Evolutionary conservation across 2,329 filamentous ascomycete species (phyloP).

Genomic region (Colletotrichum godetiae): DNA sequence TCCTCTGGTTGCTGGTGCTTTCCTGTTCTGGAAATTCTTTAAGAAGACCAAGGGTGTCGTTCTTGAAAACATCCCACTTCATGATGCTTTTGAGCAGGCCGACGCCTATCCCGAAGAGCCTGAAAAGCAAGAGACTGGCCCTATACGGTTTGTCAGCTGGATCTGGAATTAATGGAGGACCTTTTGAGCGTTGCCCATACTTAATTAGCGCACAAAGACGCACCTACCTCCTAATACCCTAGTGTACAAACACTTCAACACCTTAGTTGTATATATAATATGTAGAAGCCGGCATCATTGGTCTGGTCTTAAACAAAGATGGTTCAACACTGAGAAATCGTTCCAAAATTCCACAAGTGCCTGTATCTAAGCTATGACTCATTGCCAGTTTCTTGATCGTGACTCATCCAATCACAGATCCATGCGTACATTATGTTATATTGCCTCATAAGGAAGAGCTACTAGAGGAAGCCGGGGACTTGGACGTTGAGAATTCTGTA

Average conservation of each 20-base stretch:
- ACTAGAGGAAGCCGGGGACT: neutral
- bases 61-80: conserved; percentile 62
- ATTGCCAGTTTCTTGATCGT: neutral
- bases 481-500: neutral
- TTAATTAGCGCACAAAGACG: neutral
- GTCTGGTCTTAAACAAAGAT: neutral
- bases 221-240: neutral
- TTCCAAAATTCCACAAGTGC: neutral
- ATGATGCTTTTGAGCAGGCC: conserved; percentile 62
- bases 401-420: no score
- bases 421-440: no score
- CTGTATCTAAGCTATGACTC: neutral
- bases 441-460: no score
- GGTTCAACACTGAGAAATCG: neutral
- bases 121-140: conserved; percentile 41
- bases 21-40: conserved; percentile 72
- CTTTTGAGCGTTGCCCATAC: neutral
- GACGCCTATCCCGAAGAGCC: conserved; percentile 48
- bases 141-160: conserved; percentile 47
- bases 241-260: conserved; percentile 21
- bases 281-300: neutral
- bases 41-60: conserved; percentile 69
- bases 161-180: conserved; percentile 46
- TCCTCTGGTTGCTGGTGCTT: conserved; percentile 67
- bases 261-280: neutral